Conservation (phyloP, 371 early-diverging fungal genomes). For the Syncephalastrum racemosum region DNA sequence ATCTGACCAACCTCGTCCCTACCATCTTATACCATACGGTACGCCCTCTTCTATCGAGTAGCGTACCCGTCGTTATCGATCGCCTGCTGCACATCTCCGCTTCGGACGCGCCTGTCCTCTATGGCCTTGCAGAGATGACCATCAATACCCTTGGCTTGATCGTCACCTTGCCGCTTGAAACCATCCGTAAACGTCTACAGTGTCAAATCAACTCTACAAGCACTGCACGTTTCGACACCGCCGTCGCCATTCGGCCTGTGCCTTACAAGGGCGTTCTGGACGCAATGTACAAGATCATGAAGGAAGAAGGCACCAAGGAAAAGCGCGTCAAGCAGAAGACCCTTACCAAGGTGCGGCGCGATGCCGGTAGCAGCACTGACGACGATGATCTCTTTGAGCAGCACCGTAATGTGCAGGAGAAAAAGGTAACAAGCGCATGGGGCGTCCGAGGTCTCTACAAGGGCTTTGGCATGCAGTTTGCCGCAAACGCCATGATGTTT, state of each 20-base stretch:
- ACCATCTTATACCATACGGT: constrained; percentile 76
- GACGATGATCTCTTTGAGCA: constrained; percentile 20
- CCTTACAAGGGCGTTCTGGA: constrained; percentile 87
- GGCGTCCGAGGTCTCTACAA: constrained; percentile 75
- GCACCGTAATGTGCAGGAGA: constrained; percentile 6
- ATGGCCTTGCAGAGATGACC: constrained; percentile 63
- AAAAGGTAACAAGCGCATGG: constrained; percentile 43
- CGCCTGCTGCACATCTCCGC: constrained; percentile 62
- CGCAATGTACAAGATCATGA: constrained; percentile 75
- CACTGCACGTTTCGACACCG: constrained; percentile 54
- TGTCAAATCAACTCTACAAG: constrained; percentile 57
- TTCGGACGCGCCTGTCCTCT: constrained; percentile 65
- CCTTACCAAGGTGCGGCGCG: neutral
- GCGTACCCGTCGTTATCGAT: constrained; percentile 69
- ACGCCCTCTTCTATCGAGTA: constrained; percentile 69
- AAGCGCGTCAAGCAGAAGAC: constrained; percentile 14
- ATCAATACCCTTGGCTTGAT: constrained; percentile 66
- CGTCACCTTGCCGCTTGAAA: constrained; percentile 85
- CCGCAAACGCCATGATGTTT: constrained; percentile 61
- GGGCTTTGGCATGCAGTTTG: constrained; percentile 72
- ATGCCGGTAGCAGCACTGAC: constrained; percentile 14
- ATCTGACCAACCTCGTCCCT: constrained; percentile 70
- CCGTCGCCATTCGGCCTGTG: constrained; percentile 71
- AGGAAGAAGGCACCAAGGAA: constrained; percentile 78
- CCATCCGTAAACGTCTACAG: constrained; percentile 80